Evolutionary conservation across 768 basidiomycete genomes (phyloP).

Genomic region (Rubroboletus satanas): DNA sequence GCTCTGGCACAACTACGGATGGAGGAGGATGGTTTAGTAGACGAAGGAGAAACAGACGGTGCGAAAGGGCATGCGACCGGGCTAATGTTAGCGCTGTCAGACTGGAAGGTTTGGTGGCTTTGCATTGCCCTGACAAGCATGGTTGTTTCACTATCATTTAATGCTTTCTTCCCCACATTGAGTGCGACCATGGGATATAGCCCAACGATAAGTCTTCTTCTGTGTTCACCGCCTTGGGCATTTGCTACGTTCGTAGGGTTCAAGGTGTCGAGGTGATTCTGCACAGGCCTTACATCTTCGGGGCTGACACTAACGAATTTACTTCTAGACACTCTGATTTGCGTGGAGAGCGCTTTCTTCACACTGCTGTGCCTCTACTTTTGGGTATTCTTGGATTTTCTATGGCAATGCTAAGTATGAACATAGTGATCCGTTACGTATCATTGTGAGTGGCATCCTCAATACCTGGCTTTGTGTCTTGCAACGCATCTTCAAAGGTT

Average conservation of each 20-base stretch:
- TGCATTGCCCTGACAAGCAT: constrained; percentile 57
- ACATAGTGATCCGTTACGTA: constrained; percentile 57
- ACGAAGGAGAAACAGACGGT: constrained; percentile 42
- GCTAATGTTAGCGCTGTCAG: constrained; percentile 56
- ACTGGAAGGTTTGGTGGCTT: constrained; percentile 86
- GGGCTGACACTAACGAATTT: not conserved
- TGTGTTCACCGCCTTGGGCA: constrained; percentile 69
- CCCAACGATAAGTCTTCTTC: constrained; percentile 60
- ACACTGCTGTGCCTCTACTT: constrained; percentile 50
- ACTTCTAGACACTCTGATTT: constrained; percentile 62
- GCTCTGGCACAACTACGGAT: constrained; percentile 57
- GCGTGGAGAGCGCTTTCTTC: constrained; percentile 65
- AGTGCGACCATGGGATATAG: constrained; percentile 67
- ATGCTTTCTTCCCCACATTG: constrained; percentile 77
- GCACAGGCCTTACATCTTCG: not conserved
- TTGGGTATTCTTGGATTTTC: constrained; percentile 67
- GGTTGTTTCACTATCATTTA: constrained; percentile 63
- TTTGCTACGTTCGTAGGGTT: constrained; percentile 60
- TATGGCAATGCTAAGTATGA: constrained; percentile 62
- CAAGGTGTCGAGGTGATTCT: constrained; percentile 43
- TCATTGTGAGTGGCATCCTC: constrained; percentile 44
- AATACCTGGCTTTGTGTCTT: not conserved
- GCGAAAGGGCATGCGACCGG: constrained; percentile 38
- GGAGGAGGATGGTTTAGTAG: constrained; percentile 60
- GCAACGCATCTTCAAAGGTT: constrained; percentile 43